Conservation (phyloP, 73 alveolate species). For the Blepharisma japonicum region DNA sequence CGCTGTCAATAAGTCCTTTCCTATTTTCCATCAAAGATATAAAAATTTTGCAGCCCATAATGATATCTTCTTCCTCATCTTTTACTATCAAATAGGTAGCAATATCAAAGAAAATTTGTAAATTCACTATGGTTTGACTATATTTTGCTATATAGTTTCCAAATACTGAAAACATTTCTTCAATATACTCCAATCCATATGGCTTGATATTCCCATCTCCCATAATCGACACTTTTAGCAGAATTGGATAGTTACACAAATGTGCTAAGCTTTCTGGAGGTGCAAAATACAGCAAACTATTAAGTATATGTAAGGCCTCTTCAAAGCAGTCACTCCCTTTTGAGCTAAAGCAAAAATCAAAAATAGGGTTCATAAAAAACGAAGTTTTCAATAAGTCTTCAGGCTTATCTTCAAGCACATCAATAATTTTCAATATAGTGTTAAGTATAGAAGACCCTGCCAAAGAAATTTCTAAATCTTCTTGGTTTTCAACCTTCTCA, state of each 20-base stretch:
- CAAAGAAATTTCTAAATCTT: slow-evolving; percentile 53
- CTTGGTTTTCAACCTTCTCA: slow-evolving; percentile 35
- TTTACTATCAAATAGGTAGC: too few relatives aligned
- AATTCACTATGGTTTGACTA: too few relatives aligned
- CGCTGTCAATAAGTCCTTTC: too few relatives aligned
- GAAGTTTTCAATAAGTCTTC: neutral
- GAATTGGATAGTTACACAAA: neutral
- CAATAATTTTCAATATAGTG: slow-evolving; percentile 53
- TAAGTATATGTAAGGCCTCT: neutral
- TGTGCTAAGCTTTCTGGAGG: neutral
- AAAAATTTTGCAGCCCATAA: too few relatives aligned
- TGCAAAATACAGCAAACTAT: neutral
- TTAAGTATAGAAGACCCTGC: slow-evolving; percentile 56
- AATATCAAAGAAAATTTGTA: too few relatives aligned
- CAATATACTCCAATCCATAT: slow-evolving; percentile 3
- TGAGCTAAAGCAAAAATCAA: neutral
- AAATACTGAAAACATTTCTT: slow-evolving; percentile 4
- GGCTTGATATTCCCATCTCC: neutral
- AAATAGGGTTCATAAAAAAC: neutral
- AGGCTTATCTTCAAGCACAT: slow-evolving; percentile 24
- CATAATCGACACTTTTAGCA: neutral
- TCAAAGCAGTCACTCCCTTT: slow-evolving; percentile 12
- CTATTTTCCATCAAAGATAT: too few relatives aligned
- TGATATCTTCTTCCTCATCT: too few relatives aligned
- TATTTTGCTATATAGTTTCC: neutral